Evolutionary conservation across 2,329 filamentous ascomycete genomes (phyloP).

Genomic region (Pseudogymnoascus sp.): DNA sequence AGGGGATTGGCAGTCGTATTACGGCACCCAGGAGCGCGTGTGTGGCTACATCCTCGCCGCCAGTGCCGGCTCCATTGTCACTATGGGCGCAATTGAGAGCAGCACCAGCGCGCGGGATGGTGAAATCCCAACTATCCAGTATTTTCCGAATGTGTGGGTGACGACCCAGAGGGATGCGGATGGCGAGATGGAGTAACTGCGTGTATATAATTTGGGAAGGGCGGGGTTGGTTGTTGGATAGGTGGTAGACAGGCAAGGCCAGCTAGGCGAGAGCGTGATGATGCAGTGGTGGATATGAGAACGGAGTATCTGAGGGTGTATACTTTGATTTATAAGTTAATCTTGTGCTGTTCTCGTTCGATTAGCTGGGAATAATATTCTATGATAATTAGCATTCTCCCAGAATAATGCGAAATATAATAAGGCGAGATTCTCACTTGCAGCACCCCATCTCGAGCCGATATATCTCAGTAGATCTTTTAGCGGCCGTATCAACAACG

Average conservation of each 20-base stretch:
- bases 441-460: neutral
- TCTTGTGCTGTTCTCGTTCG: neutral
- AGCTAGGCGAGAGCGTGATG: neutral
- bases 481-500: neutral
- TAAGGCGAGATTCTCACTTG: neutral
- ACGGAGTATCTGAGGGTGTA: neutral
- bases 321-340: neutral
- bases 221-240: neutral
- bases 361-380: neutral
- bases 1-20: too few relatives aligned
- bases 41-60: too few relatives aligned
- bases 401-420: neutral
- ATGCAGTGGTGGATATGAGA: neutral
- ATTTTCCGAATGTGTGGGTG: neutral
- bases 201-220: neutral
- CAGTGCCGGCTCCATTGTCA: too few relatives aligned
- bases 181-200: neutral
- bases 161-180: neutral
- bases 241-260: neutral
- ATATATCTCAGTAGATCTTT: neutral
- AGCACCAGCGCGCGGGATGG: too few relatives aligned
- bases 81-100: too few relatives aligned
- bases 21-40: too few relatives aligned
- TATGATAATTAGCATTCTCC: neutral
- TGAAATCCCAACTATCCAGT: too few relatives aligned